Conservation (phyloP, 73 alveolate species). For the Urostyla sp. region DNA sequence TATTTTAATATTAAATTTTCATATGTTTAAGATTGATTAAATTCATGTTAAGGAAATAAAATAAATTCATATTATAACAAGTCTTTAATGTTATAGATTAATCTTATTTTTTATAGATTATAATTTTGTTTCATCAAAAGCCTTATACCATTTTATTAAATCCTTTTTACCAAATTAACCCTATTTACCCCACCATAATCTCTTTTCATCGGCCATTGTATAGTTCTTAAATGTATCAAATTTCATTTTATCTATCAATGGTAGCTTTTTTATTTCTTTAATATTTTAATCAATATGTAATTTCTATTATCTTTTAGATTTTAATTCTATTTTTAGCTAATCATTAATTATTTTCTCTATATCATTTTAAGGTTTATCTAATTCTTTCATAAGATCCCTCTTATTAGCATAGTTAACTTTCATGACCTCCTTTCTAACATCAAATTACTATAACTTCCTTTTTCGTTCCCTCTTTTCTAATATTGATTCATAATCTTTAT, state of each 20-base stretch:
- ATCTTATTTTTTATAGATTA: neutral
- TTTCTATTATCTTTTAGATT: neutral
- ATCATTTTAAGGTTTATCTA: constrained; percentile 22
- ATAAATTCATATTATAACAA: neutral
- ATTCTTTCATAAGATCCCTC: constrained; percentile 16
- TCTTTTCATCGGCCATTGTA: constrained; percentile 40
- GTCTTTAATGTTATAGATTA: neutral
- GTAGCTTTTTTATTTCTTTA: constrained; percentile 15
- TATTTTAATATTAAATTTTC: no score
- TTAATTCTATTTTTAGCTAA: neutral
- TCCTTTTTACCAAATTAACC: constrained; percentile 27
- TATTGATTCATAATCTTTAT: neutral
- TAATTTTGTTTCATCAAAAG: constrained; percentile 37
- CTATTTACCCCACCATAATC: constrained; percentile 47
- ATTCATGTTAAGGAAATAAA: no score
- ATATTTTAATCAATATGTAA: neutral
- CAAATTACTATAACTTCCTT: constrained; percentile 2
- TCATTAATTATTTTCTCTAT: constrained; percentile 6
- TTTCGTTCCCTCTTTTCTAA: neutral
- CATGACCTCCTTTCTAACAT: constrained; percentile 10
- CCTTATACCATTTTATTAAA: constrained; percentile 27
- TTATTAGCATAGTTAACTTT: neutral
- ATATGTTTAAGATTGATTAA: no score
- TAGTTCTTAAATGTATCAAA: neutral
- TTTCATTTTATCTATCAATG: constrained; percentile 41